Evolutionary conservation across 2,329 filamentous ascomycete species (phyloP), one percentile per base, ranked within the genome.

Genomic region (Drechslera avenae): DNA sequence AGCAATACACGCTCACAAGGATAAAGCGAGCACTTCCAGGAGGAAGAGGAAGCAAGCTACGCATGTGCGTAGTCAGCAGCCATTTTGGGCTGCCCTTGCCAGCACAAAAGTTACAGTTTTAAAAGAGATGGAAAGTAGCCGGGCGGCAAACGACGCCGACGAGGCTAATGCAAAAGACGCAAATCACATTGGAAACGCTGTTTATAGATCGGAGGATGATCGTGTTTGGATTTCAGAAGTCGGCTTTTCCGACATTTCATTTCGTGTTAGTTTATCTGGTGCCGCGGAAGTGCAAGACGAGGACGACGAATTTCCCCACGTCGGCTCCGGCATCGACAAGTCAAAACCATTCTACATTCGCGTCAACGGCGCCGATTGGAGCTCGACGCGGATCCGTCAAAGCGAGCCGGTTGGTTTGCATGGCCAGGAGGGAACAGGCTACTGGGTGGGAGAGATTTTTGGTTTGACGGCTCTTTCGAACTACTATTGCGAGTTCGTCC

Each of bases 81-180:
- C 92, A 40, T 84, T 97, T 59, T 97, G 92, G 92, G 91, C 92
- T 58, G 92, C 92, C 39, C 83, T 97, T 63, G 92, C 92, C 43
- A 96, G 91, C 76, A 96, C 92, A 69, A 97, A 97, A 81, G 92
- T 97, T 71, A 93, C 94, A 64, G 91, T 96, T 76, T 87, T 95
- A 69, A 94, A 96, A 77, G 92, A 75, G 78, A 83, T 80, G 72
- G 79, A 81, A 75, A 84, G 95, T 71, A 93, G 89, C 60, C 86
- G 89, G 71, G 86, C 87, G 50, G 83, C 87, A 53, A 84, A 84
- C 47, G 89, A 91, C 75, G 87, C 86, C 42, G 85, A 83, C 26
- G 87, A 87, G 66, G 86, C 88, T 60, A 87, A 89, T 69, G 86
- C 86, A 63, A 90, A 86, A 67, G 87, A 90, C 67, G 86, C 88